Base-by-base conservation (phyloP, 1,139 yeast species). In the Diutina ranongensis region DNA sequence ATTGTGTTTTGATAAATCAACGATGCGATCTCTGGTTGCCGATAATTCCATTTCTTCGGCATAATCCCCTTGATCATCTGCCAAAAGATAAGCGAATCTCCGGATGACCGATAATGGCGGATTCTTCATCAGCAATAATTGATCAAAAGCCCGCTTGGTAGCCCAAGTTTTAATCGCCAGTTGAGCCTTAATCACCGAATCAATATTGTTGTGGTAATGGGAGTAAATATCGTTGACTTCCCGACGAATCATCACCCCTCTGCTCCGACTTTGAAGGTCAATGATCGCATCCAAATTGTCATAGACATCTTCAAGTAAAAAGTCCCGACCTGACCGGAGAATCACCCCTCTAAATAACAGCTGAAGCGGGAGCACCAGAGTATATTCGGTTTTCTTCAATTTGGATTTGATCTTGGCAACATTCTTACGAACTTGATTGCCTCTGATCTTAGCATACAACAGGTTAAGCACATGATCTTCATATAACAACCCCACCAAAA, bases 101-200 rank as follows among this genome's bases (percentile, higher is more conserved):
- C 80, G 76, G 36, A 94, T 81, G 0, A 88, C 85, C 21, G 80
- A 63, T 44, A 94, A 62, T 0, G 94, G 83, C 0, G 98, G 97
- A 55, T 83, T 81, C 44, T 72, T 74, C 59, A 76, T 79, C 12
- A 75, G 72, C 41, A 85, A 76, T 48, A 92, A 68, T 3, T 85
- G 76, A 51, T 74, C 76, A 62, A 86, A 92, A 0, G 95, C 94
- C 44, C 68, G 72, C 27, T 83, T 83, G 46, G 83, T 82, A 49
- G 78, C 75, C 51, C 73, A 69, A 34, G 88, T 81, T 48, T 88
- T 74, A 45, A 89, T 74, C 44, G 71, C 69, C 44, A 89, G 81
- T 62, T 92, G 98, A 15, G 88, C 77, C 55, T 70, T 75, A 49
- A 87, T 69, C 13, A 92, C 77, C 42, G 74, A 70, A 15, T 70